Conservation (phyloP, 1,284 basidiomycete genomes). For the Boletus mariae region DNA sequence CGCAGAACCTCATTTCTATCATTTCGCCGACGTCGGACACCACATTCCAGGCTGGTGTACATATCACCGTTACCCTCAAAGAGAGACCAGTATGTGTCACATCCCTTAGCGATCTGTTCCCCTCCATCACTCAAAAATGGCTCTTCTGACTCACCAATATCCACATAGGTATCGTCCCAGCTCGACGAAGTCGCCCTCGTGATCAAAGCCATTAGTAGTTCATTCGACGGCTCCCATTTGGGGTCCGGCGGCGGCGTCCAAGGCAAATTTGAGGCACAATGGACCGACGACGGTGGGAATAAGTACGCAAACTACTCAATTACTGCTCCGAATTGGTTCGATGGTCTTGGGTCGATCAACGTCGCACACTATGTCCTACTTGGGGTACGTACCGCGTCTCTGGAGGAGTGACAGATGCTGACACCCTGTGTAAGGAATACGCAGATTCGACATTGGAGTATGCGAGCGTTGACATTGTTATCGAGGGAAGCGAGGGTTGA, state of each 20-base stretch:
- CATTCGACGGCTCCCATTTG: background rate
- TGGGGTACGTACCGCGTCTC: background rate
- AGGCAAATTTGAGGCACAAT: background rate
- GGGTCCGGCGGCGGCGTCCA: background rate
- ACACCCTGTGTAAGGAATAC: background rate
- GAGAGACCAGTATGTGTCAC: background rate
- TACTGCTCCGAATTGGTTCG: background rate
- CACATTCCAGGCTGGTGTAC: background rate
- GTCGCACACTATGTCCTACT: background rate
- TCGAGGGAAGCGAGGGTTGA: background rate
- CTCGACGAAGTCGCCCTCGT: background rate
- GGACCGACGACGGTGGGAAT: background rate
- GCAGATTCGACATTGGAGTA: background rate
- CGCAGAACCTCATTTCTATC: background rate
- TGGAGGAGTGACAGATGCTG: background rate
- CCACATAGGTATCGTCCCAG: background rate
- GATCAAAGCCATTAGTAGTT: background rate
- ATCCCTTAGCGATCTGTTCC: background rate
- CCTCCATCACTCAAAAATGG: too few relatives aligned
- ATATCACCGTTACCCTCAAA: background rate
- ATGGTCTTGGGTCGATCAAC: background rate
- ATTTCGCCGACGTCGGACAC: background rate
- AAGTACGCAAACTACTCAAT: background rate
- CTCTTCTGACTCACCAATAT: slow-evolving; percentile 11
- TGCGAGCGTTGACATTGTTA: background rate